These are phyloP conservation scores for Cylindrodendrum hubeiense DNA, from an alignment of 2,329 filamentous ascomycete species.

Conservation along the genomic window DNA sequence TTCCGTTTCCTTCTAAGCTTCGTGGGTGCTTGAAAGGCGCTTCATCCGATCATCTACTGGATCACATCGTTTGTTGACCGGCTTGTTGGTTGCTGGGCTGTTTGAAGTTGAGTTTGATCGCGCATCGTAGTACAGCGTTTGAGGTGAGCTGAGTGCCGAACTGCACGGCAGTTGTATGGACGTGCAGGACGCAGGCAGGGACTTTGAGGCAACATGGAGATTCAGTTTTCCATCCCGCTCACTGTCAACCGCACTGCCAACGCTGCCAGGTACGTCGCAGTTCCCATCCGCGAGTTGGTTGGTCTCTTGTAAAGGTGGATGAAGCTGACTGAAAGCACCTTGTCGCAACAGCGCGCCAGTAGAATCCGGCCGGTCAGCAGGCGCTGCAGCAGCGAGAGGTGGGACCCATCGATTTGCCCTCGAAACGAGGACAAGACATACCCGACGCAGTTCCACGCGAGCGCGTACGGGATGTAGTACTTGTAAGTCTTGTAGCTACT, in stretches of 20 bases:
- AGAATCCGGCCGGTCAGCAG: conserved; percentile 31
- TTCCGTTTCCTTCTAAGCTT: neutral
- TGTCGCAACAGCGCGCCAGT: conserved; percentile 31
- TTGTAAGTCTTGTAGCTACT: conserved; percentile 45
- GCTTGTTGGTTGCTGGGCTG: neutral
- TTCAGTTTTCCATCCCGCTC: conserved; percentile 53
- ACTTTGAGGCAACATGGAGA: conserved; percentile 48
- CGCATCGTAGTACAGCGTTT: neutral
- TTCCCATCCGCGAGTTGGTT: neutral
- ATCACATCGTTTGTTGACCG: neutral
- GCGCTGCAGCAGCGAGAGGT: conserved; percentile 35
- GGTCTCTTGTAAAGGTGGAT: neutral
- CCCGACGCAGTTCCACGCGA: conserved; percentile 52
- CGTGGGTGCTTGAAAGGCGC: too few species aligned
- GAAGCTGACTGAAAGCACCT: conserved; percentile 26
- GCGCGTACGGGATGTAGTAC: conserved; percentile 54
- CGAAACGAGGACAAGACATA: conserved; percentile 52
- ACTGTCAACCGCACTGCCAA: conserved; percentile 34
- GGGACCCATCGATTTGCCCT: conserved; percentile 54
- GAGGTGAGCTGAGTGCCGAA: conserved; percentile 8
- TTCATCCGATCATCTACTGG: neutral
- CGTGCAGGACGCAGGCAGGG: conserved; percentile 19
- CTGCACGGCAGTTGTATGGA: conserved; percentile 19
- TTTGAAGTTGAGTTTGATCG: conserved; percentile 2
- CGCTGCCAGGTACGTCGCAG: conserved; percentile 41